Conservation (phyloP, 1,284 basidiomycete genomes). For the Laetiporus sulphureus region DNA sequence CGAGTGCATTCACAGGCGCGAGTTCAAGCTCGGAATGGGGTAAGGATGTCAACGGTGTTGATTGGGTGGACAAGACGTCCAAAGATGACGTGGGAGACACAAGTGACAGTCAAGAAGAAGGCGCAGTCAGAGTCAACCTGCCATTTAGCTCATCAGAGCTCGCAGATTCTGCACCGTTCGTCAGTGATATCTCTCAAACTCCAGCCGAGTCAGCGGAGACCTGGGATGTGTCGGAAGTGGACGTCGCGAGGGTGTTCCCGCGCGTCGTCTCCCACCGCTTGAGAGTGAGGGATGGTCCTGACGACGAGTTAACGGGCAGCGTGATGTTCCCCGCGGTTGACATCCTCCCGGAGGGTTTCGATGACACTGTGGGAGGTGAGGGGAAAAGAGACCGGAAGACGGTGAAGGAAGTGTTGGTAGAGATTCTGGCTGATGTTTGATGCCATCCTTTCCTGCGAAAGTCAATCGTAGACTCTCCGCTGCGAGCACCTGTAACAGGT, state of each 20-base stretch:
- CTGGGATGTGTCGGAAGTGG: slow-evolving; percentile 63
- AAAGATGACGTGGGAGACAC: neutral
- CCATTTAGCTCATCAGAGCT: neutral
- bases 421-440: slow-evolving; percentile 47
- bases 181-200: neutral
- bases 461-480: no score
- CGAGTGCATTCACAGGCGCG: no score
- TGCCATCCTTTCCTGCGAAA: no score
- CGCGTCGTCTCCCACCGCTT: slow-evolving; percentile 66
- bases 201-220: slow-evolving; percentile 21
- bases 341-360: slow-evolving; percentile 1
- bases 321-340: slow-evolving; percentile 36
- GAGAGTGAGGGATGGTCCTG: slow-evolving; percentile 55
- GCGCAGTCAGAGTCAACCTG: slow-evolving; percentile 4
- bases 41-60: neutral
- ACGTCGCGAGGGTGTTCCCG: slow-evolving; percentile 63
- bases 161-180: slow-evolving; percentile 1
- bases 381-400: slow-evolving; percentile 31
- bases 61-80: neutral
- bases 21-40: neutral
- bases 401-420: slow-evolving; percentile 54
- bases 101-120: neutral
- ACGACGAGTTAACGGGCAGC: slow-evolving; percentile 61
- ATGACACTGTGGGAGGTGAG: slow-evolving; percentile 5
- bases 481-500: no score